Conservation (phyloP, 345 rosid genomes). For the Rhodamnia argentea region DNA sequence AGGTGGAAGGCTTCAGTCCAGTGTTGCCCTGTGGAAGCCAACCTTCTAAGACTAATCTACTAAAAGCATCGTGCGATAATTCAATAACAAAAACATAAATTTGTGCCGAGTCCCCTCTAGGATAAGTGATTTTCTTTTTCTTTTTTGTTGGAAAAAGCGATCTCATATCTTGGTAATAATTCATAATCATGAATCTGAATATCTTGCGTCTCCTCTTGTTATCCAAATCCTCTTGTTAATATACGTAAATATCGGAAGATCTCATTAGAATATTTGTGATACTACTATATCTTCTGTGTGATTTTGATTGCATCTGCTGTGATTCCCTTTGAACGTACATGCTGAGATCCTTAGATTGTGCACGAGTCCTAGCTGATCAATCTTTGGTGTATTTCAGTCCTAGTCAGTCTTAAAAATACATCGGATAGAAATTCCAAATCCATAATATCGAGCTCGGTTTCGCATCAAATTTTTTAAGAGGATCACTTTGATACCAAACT, state of each 20-base stretch:
- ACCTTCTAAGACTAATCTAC: neutral
- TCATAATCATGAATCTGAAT: neutral
- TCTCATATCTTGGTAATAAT: neutral
- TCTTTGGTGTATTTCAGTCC: neutral
- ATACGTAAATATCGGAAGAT: neutral
- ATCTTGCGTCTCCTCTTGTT: neutral
- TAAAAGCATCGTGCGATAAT: neutral
- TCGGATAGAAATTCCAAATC: neutral
- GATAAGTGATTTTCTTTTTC: neutral
- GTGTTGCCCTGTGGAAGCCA: neutral
- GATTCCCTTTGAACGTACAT: neutral
- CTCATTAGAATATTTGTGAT: neutral
- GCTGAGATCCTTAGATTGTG: neutral
- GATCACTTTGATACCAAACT: neutral
- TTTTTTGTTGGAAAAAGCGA: rapidly evolving
- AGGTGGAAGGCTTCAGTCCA: neutral
- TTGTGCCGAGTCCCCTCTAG: neutral
- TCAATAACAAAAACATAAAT: neutral
- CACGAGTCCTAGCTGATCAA: neutral
- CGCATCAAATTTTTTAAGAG: too few relatives aligned
- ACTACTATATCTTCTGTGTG: neutral
- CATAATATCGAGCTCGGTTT: too few relatives aligned
- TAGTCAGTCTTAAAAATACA: neutral
- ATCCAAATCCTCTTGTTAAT: neutral
- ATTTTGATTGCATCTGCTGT: neutral